Evolutionary conservation across 2,329 filamentous ascomycete species (phyloP), one percentile per base, ranked within the genome.

Genomic region (Fusarium zealandicum): DNA sequence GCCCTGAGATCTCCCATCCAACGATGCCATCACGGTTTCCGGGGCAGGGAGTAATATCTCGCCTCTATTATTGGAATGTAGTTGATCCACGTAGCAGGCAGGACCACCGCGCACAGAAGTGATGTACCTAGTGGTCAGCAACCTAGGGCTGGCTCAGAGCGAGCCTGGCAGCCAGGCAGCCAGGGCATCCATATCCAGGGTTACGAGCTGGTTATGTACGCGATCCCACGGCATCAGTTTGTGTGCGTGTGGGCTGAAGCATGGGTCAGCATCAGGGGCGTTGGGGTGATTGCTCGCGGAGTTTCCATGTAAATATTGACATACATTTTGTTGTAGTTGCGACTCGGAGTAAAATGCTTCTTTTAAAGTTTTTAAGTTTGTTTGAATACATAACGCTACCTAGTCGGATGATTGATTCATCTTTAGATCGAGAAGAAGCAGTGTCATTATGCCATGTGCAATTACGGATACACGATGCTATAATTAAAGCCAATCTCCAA

Each of bases 21-120:
- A 37, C 28, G 50, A 51, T 52, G 41, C 28, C 28, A 31, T 31
- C 44, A 51, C 42, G n/a, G 41, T 47, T 35, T 35, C 25, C 37
- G 42, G 45, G 41, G 33, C 37, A 55, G 38, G 54, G 53, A 54
- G 9, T 17, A 11, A 33, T n/a, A 7, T 25, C 22, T 9, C 22
- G 47, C 28, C 30, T 25, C 14, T 9, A 25, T 16, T 36, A 36
- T 59, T 63, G 54, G 59, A 61, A 63, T 62, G 59, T 39, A 40
- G 54, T 52, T 51, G 59, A 39, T 44, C 58, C 58, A 61, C 39
- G 58, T 59, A 43, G 55, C 42, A 51, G 38, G 55, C 42, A 51
- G 38, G 17, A 47, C 28, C 40, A 39, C 38, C 18, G 18, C 57
- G 20, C 22, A 25, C 22, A 25, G 22, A 25, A 25, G 6, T 25